Conservation (phyloP, 768 basidiomycete genomes). For the Suillus sp. region DNA sequence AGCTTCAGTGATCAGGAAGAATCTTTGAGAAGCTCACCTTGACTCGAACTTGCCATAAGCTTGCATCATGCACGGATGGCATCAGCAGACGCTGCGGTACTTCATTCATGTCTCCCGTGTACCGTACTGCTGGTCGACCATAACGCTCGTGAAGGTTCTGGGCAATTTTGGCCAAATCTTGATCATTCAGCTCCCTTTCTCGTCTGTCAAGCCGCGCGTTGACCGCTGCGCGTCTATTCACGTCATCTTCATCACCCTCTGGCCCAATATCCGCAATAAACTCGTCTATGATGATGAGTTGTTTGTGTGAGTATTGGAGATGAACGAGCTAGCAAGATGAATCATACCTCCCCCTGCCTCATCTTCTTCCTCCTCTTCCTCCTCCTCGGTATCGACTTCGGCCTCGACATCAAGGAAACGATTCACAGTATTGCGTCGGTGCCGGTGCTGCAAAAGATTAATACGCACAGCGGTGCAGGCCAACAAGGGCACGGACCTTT, state of each 20-base stretch:
- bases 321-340: conserved; percentile 7
- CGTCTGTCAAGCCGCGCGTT: conserved; percentile 74
- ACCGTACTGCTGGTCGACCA: conserved; percentile 65
- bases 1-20: background rate
- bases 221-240: conserved; percentile 49
- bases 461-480: conserved; percentile 14
- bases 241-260: conserved; percentile 68
- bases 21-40: conserved; percentile 55
- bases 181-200: conserved; percentile 72
- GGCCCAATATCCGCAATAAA: conserved; percentile 65
- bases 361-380: conserved; percentile 88
- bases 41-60: conserved; percentile 92
- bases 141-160: conserved; percentile 80
- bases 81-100: conserved; percentile 92
- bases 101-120: conserved; percentile 90
- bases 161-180: conserved; percentile 84
- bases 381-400: conserved; percentile 95
- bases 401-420: conserved; percentile 96
- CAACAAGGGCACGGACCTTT: conserved; percentile 47
- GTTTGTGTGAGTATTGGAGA: conserved; percentile 7
- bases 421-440: conserved; percentile 64
- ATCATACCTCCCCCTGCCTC: conserved; percentile 59
- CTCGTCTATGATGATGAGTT: conserved; percentile 46
- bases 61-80: conserved; percentile 96
- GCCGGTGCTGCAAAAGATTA: conserved; percentile 50